phyloP scores from a whole-genome alignment of 805 yeast species.

The Candida insectalens region DNA sequence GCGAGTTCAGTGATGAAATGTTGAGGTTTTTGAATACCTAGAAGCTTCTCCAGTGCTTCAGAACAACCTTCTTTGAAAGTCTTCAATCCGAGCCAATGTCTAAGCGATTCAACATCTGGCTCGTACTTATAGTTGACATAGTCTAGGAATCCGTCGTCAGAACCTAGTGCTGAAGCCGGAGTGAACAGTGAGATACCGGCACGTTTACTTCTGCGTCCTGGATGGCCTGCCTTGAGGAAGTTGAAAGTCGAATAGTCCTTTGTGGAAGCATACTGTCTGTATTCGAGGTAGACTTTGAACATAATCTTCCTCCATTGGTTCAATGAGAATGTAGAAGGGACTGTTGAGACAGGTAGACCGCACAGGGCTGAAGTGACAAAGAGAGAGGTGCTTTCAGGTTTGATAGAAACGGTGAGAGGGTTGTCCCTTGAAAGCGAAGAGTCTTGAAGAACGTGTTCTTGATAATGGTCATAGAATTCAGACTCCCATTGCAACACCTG shows the following conservation, averaged over 20 bases:
- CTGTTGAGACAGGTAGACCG: conserved; percentile 8
- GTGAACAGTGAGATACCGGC: background rate
- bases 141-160: conserved; percentile 4
- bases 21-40: conserved; percentile 9
- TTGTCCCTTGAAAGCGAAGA: conserved; percentile 12
- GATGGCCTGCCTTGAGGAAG: conserved; percentile 1
- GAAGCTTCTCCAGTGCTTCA: conserved; percentile 16
- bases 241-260: conserved; percentile 4
- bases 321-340: conserved; percentile 17
- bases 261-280: conserved; percentile 2
- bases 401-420: conserved; percentile 8
- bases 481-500: background rate
- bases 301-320: conserved; percentile 16
- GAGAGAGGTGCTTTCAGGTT: background rate
- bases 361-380: background rate
- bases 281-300: conserved; percentile 12
- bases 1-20: conserved; percentile 15
- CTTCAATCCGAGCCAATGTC: conserved; percentile 14
- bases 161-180: background rate
- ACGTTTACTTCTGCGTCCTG: background rate
- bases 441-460: background rate
- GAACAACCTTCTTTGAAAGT: conserved; percentile 16
- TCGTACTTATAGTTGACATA: conserved; percentile 8
- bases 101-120: conserved; percentile 16
- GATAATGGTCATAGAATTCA: background rate